phyloP scores from a whole-genome alignment of 163 green algal genomes.

The Botryococcus braunii region DNA sequence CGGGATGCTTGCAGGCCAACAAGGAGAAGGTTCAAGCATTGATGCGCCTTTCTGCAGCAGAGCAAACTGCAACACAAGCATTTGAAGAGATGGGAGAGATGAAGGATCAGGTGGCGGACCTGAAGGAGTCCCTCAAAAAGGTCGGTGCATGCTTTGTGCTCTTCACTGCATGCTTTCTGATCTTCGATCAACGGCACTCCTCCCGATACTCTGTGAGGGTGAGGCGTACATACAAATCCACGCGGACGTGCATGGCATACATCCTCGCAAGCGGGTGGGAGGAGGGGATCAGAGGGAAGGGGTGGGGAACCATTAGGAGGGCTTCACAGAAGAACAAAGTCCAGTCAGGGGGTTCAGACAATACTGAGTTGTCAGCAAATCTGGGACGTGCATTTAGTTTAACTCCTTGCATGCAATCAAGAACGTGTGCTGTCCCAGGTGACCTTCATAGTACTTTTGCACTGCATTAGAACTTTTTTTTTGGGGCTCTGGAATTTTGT shows the following conservation, averaged over 20 bases:
- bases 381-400: no score
- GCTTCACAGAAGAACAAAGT: no score
- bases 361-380: no score
- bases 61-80: constrained; percentile 8
- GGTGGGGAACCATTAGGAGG: no score
- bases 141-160: neutral
- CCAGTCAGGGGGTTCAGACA: no score
- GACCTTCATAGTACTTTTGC: neutral
- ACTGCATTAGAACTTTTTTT: neutral
- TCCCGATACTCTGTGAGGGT: neutral
- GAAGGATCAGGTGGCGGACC: constrained; percentile 6
- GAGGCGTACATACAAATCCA: neutral
- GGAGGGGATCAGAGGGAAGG: neutral
- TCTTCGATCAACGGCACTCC: neutral
- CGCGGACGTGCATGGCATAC: neutral
- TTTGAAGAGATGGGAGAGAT: constrained; percentile 9
- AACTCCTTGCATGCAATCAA: no score
- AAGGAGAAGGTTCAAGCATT: constrained; percentile 4
- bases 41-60: neutral
- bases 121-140: constrained; percentile 3
- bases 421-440: neutral
- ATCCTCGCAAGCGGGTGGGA: no score
- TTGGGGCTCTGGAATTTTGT: neutral
- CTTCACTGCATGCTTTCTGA: neutral
- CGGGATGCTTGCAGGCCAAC: neutral